Evolutionary conservation across 345 rosid species (phyloP), one percentile per base, ranked within the genome.

Genomic region (Salix suchowensis): DNA sequence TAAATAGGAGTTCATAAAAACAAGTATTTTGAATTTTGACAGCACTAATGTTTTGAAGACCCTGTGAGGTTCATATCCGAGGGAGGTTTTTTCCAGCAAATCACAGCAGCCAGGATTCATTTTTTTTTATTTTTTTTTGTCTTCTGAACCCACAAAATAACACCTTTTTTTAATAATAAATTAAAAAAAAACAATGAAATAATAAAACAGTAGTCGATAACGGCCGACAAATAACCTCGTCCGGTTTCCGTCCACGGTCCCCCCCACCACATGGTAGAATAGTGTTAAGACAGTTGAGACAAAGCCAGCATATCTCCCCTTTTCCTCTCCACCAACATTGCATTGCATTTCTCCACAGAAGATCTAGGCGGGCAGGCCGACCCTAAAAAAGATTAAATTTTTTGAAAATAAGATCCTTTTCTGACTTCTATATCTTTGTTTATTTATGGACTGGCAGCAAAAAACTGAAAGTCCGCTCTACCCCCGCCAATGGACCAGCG

Each of bases 401-500:
- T 65, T 30, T 28, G 3, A 67, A 5, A 14, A 19, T 40, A 40
- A 18, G 46, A 21, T 23, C 50, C 54, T n/a, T n/a, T 5, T 24
- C 64, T 12, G 1, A 37, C 12, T 39, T 42, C 24, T 40, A 5
- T 1, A 0, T 1, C 26, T n/a, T 5, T 34, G 10, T 39, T 10
- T 37, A 26, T 18, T 11, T 21, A 80, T 80, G 83, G 76, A 80
- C 61, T 70, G 72, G 34, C 74, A 40, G 34, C 69, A 40, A 46
- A 52, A 34, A 44, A 73, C 72, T 36, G 68, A 68, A 6, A 32
- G 30, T 40, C 65, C 75, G 15, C 21, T 54, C 23, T 75, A 66
- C 65, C 19, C 76, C 32, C 76, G 77, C 32, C 83, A 76, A 44
- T 76, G 83, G 83, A 62, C 61, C 46, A 74, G 66, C 68, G 82